A percentile compares a stretch with the other conserved stretches of the same genome.
Conservation (phyloP, 2,329 filamentous ascomycete genomes). For the Neonectria hederae region DNA sequence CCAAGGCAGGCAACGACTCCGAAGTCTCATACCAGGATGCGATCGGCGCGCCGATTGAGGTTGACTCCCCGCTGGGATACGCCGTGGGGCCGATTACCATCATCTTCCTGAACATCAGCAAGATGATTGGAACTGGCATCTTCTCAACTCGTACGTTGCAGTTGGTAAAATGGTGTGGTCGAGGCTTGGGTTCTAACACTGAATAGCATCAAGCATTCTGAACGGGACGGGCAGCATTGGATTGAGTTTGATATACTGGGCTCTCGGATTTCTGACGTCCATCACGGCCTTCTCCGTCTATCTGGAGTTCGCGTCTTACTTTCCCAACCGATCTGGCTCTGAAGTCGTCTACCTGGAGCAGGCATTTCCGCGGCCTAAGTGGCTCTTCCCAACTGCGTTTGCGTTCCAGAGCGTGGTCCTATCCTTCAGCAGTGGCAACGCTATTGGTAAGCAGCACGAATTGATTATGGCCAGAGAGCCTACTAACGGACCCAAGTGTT, state of each 20-base stretch:
- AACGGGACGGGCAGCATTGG: conserved; percentile 70
- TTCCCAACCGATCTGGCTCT: conserved; percentile 71
- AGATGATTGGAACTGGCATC: conserved; percentile 70
- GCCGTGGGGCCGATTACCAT: conserved; percentile 64
- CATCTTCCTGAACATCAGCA: conserved; percentile 67
- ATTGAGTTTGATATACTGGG: conserved; percentile 70
- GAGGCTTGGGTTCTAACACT: background rate
- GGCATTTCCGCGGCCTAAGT: conserved; percentile 69
- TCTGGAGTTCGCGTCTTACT: conserved; percentile 70
- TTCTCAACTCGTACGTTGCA: conserved; percentile 67
- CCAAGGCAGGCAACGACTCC: conserved; percentile 57
- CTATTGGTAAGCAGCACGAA: conserved; percentile 54
- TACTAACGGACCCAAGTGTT: conserved; percentile 54
- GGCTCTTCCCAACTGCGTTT: conserved; percentile 71
- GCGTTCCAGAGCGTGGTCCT: conserved; percentile 70
- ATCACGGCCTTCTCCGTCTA: conserved; percentile 66
- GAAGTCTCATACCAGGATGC: conserved; percentile 66
- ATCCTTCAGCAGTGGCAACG: conserved; percentile 72
- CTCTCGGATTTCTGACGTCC: conserved; percentile 68
- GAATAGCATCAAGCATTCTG: conserved; percentile 64
- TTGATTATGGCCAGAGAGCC: conserved; percentile 27
- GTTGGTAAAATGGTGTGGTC: background rate
- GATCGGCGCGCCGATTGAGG: conserved; percentile 68
- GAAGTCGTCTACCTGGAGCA: conserved; percentile 76
- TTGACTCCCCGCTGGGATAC: conserved; percentile 66